Evolutionary conservation across 2,329 filamentous ascomycete genomes (phyloP), one percentile per base, ranked within the genome.

Genomic region (Fusarium pseudoanthophilum): DNA sequence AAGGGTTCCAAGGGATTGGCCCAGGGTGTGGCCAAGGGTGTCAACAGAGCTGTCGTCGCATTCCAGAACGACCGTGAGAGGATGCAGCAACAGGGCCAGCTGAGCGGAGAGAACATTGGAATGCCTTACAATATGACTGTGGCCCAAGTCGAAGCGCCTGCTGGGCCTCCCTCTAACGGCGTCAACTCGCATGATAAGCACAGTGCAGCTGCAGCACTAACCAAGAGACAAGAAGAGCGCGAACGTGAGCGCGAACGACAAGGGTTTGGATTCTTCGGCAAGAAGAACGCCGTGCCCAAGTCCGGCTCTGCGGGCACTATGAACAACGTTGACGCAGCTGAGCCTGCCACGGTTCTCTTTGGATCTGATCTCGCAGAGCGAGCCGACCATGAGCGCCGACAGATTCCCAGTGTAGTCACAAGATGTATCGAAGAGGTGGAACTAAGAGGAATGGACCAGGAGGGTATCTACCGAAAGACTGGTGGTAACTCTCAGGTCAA

Each of bases 381-480:
- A 72, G 92, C 94, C 79, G 95, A 97, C 57, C 95, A 90, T 78
- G 96, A 99, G 82, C 93, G 93, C 72, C 92, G 93, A 60, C 91
- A 95, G 78, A 95, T 99, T 70, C 96, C 96, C 53, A 92, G 91
- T 71, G 93, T 99, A 34, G 93, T 99, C 48, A 95, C 91, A 53
- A 92, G 95, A 53, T 99, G 96, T 83, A 97, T 99, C 75, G 94
- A 97, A 80, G 95, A 99, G 83, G 96, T 99, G 43, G 96, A 99
- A 82, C 85, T 96, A 28, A 92, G 96, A 80, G 96, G 95, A 83
- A 97, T 99, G 94, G 95, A 98, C 78, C 90, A 97, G 76, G 96
- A 98, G 84, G 96, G 96, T 71, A 97, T 99, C 77, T 99, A 99
- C 84, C 92, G 96, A 79, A 99, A 99, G 87, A 97, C 95, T 57